Conservation (phyloP, 106 monocot genomes). For the Dendrobium officinale region DNA sequence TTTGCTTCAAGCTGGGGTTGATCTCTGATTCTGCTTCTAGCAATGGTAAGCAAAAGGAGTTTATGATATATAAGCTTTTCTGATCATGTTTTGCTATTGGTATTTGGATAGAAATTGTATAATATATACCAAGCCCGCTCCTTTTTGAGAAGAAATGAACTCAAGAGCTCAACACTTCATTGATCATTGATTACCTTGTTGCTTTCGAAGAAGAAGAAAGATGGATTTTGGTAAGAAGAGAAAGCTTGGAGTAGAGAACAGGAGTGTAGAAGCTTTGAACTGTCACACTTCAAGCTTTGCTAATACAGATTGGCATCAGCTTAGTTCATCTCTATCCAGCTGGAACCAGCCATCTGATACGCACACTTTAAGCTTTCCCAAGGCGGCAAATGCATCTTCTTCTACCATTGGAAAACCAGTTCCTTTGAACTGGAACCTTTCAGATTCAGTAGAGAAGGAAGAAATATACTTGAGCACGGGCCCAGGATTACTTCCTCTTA, state of each 20-base stretch:
- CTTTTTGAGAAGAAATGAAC: neutral
- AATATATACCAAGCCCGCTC: neutral
- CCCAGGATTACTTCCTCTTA: neutral
- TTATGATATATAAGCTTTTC: neutral
- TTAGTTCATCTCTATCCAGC: constrained; percentile 27
- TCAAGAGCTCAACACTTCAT: too few species aligned
- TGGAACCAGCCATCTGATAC: constrained; percentile 24
- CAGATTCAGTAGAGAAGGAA: constrained; percentile 4
- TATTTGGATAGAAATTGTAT: neutral
- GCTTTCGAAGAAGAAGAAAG: neutral
- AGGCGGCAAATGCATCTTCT: neutral
- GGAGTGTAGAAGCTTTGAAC: constrained; percentile 12
- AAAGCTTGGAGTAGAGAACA: constrained; percentile 32
- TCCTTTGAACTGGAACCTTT: constrained; percentile 24
- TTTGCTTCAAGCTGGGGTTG: neutral
- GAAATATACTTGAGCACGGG: constrained; percentile 11
- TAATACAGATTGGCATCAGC: neutral
- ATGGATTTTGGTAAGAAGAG: constrained; percentile 50
- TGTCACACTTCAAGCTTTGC: neutral
- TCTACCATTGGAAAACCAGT: constrained; percentile 4
- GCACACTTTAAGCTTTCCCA: constrained; percentile 7
- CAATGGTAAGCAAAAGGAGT: neutral
- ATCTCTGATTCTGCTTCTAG: neutral
- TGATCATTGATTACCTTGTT: neutral
- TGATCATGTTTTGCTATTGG: neutral